phyloP scores from a whole-genome alignment of 2,329 filamentous ascomycete genomes.

The Calycina marina region DNA sequence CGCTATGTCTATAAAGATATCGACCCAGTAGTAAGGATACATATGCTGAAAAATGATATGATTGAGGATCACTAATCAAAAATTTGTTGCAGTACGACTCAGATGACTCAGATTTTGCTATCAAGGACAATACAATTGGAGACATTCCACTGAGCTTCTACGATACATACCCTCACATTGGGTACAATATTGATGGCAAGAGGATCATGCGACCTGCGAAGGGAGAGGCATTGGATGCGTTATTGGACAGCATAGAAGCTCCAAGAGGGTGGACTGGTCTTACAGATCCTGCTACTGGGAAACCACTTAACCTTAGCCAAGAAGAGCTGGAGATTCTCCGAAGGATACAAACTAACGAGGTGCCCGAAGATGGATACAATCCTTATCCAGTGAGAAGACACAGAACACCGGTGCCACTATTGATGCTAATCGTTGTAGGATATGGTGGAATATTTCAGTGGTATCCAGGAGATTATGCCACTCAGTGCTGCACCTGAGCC shows the following conservation, averaged over 20 bases:
- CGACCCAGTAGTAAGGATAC: constrained; percentile 47
- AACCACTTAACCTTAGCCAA: constrained; percentile 72
- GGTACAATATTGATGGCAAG: constrained; percentile 97
- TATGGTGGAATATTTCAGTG: constrained; percentile 87
- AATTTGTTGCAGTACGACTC: constrained; percentile 68
- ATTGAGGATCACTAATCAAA: background rate
- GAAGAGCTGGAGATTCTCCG: constrained; percentile 82
- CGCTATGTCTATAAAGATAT: constrained; percentile 91
- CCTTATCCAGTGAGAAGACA: constrained; percentile 59
- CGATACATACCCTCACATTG: constrained; percentile 94
- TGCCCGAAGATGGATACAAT: constrained; percentile 78
- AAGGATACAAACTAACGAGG: constrained; percentile 77
- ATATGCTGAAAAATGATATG: background rate
- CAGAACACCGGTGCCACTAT: background rate
- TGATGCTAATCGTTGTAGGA: constrained; percentile 33
- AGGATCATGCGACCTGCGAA: constrained; percentile 93
- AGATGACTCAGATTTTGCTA: constrained; percentile 77
- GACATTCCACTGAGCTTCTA: constrained; percentile 91
- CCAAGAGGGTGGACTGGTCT: constrained; percentile 96
- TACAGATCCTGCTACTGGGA: constrained; percentile 86
- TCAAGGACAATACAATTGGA: constrained; percentile 79
- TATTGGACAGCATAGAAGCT: constrained; percentile 91
- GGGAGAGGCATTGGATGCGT: constrained; percentile 80
- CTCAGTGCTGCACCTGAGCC: constrained; percentile 88
- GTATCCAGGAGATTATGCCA: constrained; percentile 84